These are phyloP conservation scores for Delitschia confertaspora DNA, from an alignment of 495 filamentous ascomycete species.

Conservation along the genomic window DNA sequence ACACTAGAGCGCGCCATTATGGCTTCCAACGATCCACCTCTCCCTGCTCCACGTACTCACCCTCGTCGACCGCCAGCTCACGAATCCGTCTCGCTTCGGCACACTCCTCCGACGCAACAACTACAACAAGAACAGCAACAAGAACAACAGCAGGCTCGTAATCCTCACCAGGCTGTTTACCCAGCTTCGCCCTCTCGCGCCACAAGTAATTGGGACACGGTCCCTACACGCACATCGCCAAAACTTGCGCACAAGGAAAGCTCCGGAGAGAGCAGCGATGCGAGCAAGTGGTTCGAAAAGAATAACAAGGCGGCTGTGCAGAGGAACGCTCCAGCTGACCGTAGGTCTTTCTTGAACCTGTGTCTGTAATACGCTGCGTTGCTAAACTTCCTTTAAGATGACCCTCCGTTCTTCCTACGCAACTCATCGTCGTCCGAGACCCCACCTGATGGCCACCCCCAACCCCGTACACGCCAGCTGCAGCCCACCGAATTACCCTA, in stretches of 20 bases:
- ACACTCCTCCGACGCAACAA: constrained; percentile 12
- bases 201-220: constrained; percentile 9
- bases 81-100: constrained; percentile 31
- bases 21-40: too few relatives aligned
- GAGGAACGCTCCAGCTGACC: constrained; percentile 7
- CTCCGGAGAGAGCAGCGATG: constrained; percentile 38
- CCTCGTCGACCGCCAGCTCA: constrained; percentile 31
- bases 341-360: neutral
- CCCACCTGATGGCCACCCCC: constrained; percentile 22
- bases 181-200: constrained; percentile 9
- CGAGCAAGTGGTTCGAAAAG: constrained; percentile 36
- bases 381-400: constrained; percentile 38
- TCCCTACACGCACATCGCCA: constrained; percentile 7
- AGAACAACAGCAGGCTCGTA: neutral
- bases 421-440: constrained; percentile 32
- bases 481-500: constrained; percentile 16
- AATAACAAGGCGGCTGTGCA: constrained; percentile 32
- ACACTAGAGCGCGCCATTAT: too few relatives aligned
- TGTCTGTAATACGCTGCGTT: neutral
- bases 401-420: constrained; percentile 37
- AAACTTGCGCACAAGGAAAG: constrained; percentile 27
- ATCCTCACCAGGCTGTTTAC: neutral
- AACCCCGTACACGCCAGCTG: neutral
- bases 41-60: constrained; percentile 5
- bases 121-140: neutral